Evolutionary conservation across 164 flowering plant genomes (phyloP).

Genomic region (Aristolochia contorta): DNA sequence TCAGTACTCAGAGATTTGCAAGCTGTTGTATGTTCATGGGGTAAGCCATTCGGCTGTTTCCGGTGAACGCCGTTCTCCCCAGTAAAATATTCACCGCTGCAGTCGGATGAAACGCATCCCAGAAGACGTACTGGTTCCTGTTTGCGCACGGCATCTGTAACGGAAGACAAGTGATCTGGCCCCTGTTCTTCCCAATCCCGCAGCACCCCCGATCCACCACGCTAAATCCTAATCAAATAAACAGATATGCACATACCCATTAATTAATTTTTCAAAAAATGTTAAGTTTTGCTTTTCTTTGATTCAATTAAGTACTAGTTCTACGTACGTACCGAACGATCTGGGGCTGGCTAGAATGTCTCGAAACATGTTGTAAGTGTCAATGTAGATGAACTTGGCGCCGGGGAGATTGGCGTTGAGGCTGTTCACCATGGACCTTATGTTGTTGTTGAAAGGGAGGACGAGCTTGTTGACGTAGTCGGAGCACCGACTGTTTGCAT

Average conservation of each 20-base stretch:
- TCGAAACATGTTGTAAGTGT: constrained; percentile 38
- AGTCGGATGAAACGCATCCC: constrained; percentile 98
- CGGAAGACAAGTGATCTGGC: constrained; percentile 90
- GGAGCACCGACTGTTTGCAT: constrained; percentile 34
- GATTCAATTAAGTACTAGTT: no score
- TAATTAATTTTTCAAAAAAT: neutral
- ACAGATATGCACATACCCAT: neutral
- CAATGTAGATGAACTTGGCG: constrained; percentile 39
- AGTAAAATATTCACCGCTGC: constrained; percentile 60
- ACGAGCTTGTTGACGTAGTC: constrained; percentile 47
- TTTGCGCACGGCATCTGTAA: constrained; percentile 69
- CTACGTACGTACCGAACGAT: constrained; percentile 46
- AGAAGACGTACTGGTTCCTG: constrained; percentile 60
- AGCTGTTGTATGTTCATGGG: constrained; percentile 77
- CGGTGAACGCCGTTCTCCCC: constrained; percentile 56
- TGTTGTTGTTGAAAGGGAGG: constrained; percentile 47
- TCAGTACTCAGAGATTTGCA: constrained; percentile 31
- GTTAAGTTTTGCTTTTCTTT: neutral
- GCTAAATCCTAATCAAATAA: constrained; percentile 39
- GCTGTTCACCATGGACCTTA: constrained; percentile 41
- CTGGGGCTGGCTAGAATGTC: constrained; percentile 40
- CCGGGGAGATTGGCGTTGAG: constrained; percentile 58
- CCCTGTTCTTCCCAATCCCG: constrained; percentile 79
- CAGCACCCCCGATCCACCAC: constrained; percentile 71
- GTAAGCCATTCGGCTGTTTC: constrained; percentile 31